Evolutionary conservation across 306 rosid genomes (phyloP).

Genomic region (Canavalia gladiata): DNA sequence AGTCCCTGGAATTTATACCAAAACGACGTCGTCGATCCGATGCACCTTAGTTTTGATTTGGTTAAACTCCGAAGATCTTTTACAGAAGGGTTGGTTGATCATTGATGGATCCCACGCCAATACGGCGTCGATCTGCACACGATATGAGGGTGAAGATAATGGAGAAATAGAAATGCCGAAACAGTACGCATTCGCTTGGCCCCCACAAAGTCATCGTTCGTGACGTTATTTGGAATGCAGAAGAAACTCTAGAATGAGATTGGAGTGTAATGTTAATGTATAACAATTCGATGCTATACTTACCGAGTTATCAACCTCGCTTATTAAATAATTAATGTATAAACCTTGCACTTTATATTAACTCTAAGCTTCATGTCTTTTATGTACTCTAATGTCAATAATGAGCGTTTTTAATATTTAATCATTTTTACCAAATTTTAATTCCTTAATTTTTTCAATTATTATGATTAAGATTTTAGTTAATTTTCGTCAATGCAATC

Average conservation of each 20-base stretch:
- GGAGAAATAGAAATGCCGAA: not conserved
- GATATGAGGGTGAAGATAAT: constrained; percentile 4
- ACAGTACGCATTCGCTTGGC: not conserved
- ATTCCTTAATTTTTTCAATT: no score
- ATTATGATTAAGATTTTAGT: no score
- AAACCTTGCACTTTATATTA: no score
- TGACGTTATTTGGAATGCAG: not conserved
- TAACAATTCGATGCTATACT: not conserved
- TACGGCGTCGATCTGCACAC: not conserved
- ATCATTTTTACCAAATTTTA: no score
- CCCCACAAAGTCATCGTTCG: constrained; percentile 12
- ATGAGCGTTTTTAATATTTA: no score
- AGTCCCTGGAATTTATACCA: not conserved
- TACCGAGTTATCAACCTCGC: not conserved
- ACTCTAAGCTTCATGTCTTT: not conserved
- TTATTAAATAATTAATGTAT: not conserved
- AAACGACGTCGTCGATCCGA: constrained; percentile 34
- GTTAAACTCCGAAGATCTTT: constrained; percentile 3
- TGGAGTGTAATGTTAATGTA: not conserved
- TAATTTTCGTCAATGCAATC: no score
- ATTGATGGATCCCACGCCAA: not conserved
- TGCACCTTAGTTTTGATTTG: not conserved
- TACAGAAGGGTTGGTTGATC: not conserved
- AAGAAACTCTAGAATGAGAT: not conserved
- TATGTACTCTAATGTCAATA: not conserved